Conservation (phyloP, 2,329 filamentous ascomycete genomes). For the Clarireedia monteithiana region DNA sequence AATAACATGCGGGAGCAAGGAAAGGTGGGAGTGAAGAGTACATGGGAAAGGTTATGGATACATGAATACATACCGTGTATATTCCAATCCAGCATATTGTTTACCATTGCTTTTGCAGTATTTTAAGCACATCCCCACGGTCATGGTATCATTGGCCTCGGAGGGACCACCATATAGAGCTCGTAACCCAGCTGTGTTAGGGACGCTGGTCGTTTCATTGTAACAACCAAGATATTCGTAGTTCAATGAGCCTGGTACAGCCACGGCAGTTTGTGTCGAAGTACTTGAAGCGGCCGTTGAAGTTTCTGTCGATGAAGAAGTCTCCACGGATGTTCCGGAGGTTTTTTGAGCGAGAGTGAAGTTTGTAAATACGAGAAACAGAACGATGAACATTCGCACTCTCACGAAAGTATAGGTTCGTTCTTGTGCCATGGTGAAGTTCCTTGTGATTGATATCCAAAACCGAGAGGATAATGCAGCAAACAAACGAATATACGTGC, state of each 20-base stretch:
- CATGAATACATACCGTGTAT: conserved; percentile 19
- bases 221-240: conserved; percentile 4
- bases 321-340: no score
- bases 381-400: no score
- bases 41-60: neutral
- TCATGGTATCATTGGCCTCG: conserved; percentile 18
- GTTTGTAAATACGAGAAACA: no score
- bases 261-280: neutral
- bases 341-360: no score
- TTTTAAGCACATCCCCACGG: conserved; percentile 18
- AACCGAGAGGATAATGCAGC: no score
- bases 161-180: neutral
- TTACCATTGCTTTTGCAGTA: conserved; percentile 16
- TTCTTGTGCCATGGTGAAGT: no score
- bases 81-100: conserved; percentile 24
- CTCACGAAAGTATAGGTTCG: no score
- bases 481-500: no score
- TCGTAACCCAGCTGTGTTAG: neutral
- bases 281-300: neutral
- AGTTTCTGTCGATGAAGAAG: neutral
- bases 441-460: no score
- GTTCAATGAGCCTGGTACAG: neutral
- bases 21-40: neutral
- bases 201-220: neutral
- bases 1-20: neutral